Evolutionary conservation across 495 filamentous ascomycete genomes (phyloP), one percentile per base, ranked within the genome.

Genomic region (Viridothelium virens): DNA sequence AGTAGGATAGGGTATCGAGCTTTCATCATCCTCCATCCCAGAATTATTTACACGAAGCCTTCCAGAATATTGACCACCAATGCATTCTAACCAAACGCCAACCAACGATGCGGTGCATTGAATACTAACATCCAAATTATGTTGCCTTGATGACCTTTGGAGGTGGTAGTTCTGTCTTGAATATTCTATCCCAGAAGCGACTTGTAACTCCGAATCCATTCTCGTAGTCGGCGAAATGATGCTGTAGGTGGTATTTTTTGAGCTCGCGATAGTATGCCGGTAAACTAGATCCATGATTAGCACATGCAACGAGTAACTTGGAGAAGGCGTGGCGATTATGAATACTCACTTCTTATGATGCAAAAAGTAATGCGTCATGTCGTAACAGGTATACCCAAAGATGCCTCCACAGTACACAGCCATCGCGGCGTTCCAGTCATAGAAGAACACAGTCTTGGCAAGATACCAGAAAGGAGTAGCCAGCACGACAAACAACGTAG

Each of bases 151-250:
- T 34, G 39, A 77, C 69, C 72, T 78, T 79, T 37, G 77, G 72
- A 73, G 76, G 72, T n/a, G 74, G 68, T 38, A 98, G 78, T 78
- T 94, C 89, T 18, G 95, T 99, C 61, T 90, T 89, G 73, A 99
- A 99, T 1, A 97, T 78, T 10, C 77, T 78, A 74, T 99, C 95
- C 95, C 95, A 99, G 83, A 99, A 95, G 47, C 87, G 85, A 79
- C 90, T 96, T n/a, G 94, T 97, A 37, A 99, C 94, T 33, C 95
- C 95, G 68, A 97, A 99, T n/a, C 95, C 95, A 67, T 95, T 91
- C 76, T 97, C 89, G 74, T 89, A 97, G 72, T 99, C 95, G 36
- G 91, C 88, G 74, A 95, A 99, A 79, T 99, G 95, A 75, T 99
- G 95, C 73, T 90, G 84, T 44, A 99, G 87, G 73, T 99, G 95